Base-by-base conservation (phyloP, 1,284 basidiomycete species). In the Xerocomus amazonicus region DNA sequence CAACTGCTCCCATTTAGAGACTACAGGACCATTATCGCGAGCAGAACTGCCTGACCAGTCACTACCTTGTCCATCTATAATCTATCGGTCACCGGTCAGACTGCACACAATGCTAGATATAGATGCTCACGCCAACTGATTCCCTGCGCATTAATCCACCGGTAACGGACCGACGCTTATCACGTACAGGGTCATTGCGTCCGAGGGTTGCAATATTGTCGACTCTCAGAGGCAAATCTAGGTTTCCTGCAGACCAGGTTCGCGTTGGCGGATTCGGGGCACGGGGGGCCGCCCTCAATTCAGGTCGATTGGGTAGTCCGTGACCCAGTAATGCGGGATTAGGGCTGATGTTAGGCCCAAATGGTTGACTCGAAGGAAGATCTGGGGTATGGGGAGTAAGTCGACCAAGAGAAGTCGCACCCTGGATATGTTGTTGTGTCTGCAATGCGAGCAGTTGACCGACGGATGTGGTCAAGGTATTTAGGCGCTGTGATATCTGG, bases 1-100 rank as follows among this genome's bases (percentile, higher is more conserved):
- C 45, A 98, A 71, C 62, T 97, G 92, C 58, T 98, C 96, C 95
- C 95, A 99, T 70, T 97, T 98, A 43, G 92, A 90, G 31, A 97
- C 82, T 52, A 91, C 76, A n/a, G 91, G 87, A 14, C 92, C 91
- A 39, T 74, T 77, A 56, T 92, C 89, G 48, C 87, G 84, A 55
- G 78, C 70, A 43, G 77, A 74, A 45, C 73, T 73, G 55, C 76
- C 73, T 43, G 72, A 67, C 73, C 80, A 75, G 53, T 73, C 74
- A 59, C 80, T 78, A 51, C 74, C 73, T 70, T 79, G 73, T 42
- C 69, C 60, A 60, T 80, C 78, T 52, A 77, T 59, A 35, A 78
- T 64, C 81, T 83, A 59, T 49, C 49, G 17, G 33, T 50, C 45
- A 43, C 43, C 9, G 28, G 50, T 69, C 33, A 68, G 45, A 43